phyloP scores from a whole-genome alignment of 192 early-diverging fungal genomes.

The Coemansia umbellata region DNA sequence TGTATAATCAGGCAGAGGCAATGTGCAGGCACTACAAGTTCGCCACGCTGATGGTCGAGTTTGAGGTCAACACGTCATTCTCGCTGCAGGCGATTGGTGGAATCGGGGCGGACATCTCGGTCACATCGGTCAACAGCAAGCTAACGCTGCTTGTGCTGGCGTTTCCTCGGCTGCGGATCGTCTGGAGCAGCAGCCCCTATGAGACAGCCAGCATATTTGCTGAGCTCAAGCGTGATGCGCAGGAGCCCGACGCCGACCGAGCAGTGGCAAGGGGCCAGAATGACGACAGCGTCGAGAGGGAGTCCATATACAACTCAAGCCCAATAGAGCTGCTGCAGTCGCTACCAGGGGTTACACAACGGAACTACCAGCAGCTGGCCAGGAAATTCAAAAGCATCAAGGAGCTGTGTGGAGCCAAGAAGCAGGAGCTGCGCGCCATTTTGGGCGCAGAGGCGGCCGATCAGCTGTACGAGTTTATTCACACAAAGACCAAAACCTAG shows the following conservation, averaged over 20 bases:
- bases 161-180: conserved; percentile 78
- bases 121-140: conserved; percentile 67
- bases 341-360: conserved; percentile 79
- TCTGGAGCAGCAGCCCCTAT: conserved; percentile 85
- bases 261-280: conserved; percentile 70
- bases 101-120: conserved; percentile 52
- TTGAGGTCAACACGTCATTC: conserved; percentile 81
- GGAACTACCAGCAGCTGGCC: conserved; percentile 79
- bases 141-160: conserved; percentile 70
- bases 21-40: conserved; percentile 80
- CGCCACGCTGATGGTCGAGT: conserved; percentile 88
- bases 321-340: conserved; percentile 78
- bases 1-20: conserved; percentile 87
- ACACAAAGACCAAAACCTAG: conserved; percentile 8
- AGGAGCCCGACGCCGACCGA: conserved; percentile 59
- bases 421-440: conserved; percentile 47
- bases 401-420: conserved; percentile 56
- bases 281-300: conserved; percentile 54
- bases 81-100: conserved; percentile 58
- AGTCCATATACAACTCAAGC: conserved; percentile 64
- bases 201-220: conserved; percentile 87
- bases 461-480: conserved; percentile 66
- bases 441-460: conserved; percentile 63
- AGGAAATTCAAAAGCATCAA: conserved; percentile 57
- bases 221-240: conserved; percentile 76